Conservation (phyloP, 2,329 filamentous ascomycete species). For the Monilinia vaccinii-corymbosi region DNA sequence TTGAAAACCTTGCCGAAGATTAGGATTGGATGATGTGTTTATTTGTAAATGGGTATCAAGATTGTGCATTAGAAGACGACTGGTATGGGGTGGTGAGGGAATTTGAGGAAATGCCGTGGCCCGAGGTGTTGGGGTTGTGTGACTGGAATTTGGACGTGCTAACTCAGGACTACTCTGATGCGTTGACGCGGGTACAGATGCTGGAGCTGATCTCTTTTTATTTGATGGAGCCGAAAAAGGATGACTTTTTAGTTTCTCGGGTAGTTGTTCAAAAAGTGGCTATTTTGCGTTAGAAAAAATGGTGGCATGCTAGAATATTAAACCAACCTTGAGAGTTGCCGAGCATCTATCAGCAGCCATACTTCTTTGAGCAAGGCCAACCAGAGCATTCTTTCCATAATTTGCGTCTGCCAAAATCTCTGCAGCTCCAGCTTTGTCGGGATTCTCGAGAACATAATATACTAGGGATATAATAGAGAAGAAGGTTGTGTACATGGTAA, state of each 20-base stretch:
- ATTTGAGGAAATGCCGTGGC: slow-evolving; percentile 25
- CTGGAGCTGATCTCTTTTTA: slow-evolving; percentile 49
- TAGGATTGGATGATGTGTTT: slow-evolving; percentile 22
- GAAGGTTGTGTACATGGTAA: slow-evolving; percentile 76
- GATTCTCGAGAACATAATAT: slow-evolving; percentile 74
- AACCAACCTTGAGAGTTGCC: slow-evolving; percentile 61
- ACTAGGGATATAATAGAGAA: slow-evolving; percentile 72
- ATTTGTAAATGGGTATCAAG: slow-evolving; percentile 16
- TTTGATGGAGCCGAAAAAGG: slow-evolving; percentile 32
- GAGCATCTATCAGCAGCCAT: slow-evolving; percentile 85
- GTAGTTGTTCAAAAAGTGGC: slow-evolving; percentile 77
- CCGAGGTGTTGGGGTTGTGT: slow-evolving; percentile 11
- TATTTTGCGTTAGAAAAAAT: slow-evolving; percentile 32
- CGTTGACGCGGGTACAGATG: slow-evolving; percentile 30
- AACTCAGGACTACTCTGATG: slow-evolving; percentile 21
- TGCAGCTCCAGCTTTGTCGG: slow-evolving; percentile 61
- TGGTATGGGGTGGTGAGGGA: slow-evolving; percentile 21
- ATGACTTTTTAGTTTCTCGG: slow-evolving; percentile 56
- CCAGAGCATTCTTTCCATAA: slow-evolving; percentile 75
- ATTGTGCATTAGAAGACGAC: slow-evolving; percentile 14
- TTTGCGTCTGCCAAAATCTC: slow-evolving; percentile 80
- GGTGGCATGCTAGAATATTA: neutral
- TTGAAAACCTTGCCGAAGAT: slow-evolving; percentile 23
- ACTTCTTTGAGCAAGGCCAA: slow-evolving; percentile 70
- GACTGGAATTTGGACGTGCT: slow-evolving; percentile 10